Evolutionary conservation across 139 green algal genomes (phyloP), one percentile per base, ranked within the genome.

Genomic region (Chlamydomonas incerta): DNA sequence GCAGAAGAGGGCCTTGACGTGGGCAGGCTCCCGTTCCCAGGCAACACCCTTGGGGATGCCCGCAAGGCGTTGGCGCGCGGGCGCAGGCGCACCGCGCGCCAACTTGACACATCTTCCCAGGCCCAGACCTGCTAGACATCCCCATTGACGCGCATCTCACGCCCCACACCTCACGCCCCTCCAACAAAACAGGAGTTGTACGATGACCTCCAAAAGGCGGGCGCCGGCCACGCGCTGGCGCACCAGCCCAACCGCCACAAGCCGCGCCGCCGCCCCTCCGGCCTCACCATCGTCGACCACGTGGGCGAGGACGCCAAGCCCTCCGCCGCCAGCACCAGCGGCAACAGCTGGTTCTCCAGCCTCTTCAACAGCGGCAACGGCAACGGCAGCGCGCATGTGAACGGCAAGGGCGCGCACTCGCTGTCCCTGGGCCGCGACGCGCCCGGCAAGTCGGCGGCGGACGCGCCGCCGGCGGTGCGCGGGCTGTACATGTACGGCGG

Each of bases 401-500:
- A 8, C 41, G 41, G 6, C 41, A 50, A 8, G 41, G 41, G 41
- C 8, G 41, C 41, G 41, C 41, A 8, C 41, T 50, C 41, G n/a
- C n/a, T n/a, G n/a, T n/a, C n/a, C n/a, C 21, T 18, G 55, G 52
- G 18, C 8, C 33, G 58, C 23, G 33, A 29, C 13, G 28, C 23
- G 47, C 57, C 72, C 41, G 41, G 41, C 41, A 50, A 8, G n/a
- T 46, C 37, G 35, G 35, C 73, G 11, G 63, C 73, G 35, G 46
- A 75, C 52, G 13, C 52, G 50, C 33, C 41, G 62, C 24, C 55
- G 17, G 28, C 68, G 18, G 63, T 85, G 65, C 57, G 77, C 29
- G 96, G 97, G 3, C 88, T 99, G 72, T 99, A 99, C 93, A 96
- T 99, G 92, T 97, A 95, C 85, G 97, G 97, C 14, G 96, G 96